Percentiles rank a stretch among this genome's conserved stretches.
Evolutionary conservation across 1,284 basidiomycete genomes (phyloP).

Genomic region (Cystobasidiaceae sp.): DNA sequence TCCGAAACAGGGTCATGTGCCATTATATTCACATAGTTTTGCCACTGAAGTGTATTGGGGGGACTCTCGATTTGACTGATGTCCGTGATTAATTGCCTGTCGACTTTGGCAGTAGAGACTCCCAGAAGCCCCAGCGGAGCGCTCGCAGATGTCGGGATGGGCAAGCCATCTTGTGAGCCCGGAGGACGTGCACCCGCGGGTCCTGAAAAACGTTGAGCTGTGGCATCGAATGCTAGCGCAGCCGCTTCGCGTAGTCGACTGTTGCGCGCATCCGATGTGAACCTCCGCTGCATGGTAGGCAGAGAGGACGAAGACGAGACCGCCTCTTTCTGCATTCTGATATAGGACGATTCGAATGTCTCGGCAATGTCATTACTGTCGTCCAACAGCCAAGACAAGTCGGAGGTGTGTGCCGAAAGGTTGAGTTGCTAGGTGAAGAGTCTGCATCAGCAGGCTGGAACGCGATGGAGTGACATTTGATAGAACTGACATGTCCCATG

Average conservation of each 20-base stretch:
- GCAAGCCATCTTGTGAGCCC: not conserved
- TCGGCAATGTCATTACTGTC: not conserved
- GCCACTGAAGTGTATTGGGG: not conserved
- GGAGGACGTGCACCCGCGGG: not conserved
- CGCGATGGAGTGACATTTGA: not conserved
- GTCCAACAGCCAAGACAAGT: not conserved
- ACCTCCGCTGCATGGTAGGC: not conserved
- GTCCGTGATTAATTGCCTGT: not conserved
- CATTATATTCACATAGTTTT: not conserved
- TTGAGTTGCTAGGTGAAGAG: not conserved
- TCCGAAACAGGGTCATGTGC: not conserved
- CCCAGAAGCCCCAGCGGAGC: not conserved
- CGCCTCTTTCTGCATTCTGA: not conserved
- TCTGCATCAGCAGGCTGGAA: not conserved
- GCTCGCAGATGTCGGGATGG: not conserved
- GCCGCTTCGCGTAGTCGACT: not conserved
- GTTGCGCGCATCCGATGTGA: not conserved
- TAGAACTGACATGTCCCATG: conserved; percentile 1
- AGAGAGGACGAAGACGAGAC: not conserved
- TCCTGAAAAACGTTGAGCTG: not conserved
- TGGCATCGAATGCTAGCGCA: conserved; percentile 13
- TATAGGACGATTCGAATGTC: not conserved
- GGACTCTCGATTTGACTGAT: not conserved
- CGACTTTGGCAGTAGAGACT: not conserved
- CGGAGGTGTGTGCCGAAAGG: not conserved